Evolutionary conservation across 192 early-diverging fungal species (phyloP).

Genomic region (Coemansia sp.): DNA sequence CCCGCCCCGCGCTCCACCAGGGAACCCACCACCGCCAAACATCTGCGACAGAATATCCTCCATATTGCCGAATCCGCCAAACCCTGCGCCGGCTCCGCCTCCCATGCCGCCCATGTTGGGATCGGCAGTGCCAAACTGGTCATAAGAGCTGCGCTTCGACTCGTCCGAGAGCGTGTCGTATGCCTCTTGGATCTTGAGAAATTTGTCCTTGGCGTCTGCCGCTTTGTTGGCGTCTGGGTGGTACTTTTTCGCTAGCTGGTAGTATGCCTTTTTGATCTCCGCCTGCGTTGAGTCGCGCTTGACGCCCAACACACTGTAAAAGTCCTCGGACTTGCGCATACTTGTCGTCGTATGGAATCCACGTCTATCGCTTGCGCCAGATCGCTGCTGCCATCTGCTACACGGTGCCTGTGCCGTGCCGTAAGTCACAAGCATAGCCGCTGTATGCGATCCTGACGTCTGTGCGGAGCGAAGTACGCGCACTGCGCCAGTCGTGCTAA

Average conservation of each 20-base stretch:
- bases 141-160: constrained; percentile 86
- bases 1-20: constrained; percentile 47
- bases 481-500: constrained; percentile 10
- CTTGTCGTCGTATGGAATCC: constrained; percentile 39
- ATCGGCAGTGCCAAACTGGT: constrained; percentile 81
- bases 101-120: constrained; percentile 47
- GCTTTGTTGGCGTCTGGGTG: constrained; percentile 99
- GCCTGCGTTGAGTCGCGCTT: constrained; percentile 71
- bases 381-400: not conserved
- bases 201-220: constrained; percentile 89
- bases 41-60: constrained; percentile 74
- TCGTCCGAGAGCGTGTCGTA: constrained; percentile 97
- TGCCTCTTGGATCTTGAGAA: constrained; percentile 96
- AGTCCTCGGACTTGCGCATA: constrained; percentile 63
- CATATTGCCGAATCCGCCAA: constrained; percentile 57
- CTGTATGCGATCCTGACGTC: not conserved
- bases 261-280: constrained; percentile 99
- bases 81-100: constrained; percentile 53
- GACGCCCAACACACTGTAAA: constrained; percentile 87
- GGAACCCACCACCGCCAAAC: constrained; percentile 65
- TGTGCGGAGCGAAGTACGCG: not conserved
- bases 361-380: constrained; percentile 8
- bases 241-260: constrained; percentile 93
- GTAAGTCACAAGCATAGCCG: not conserved
- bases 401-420: not conserved